Evolutionary conservation across 495 filamentous ascomycete genomes (phyloP).

Genomic region (Cercophora samala): DNA sequence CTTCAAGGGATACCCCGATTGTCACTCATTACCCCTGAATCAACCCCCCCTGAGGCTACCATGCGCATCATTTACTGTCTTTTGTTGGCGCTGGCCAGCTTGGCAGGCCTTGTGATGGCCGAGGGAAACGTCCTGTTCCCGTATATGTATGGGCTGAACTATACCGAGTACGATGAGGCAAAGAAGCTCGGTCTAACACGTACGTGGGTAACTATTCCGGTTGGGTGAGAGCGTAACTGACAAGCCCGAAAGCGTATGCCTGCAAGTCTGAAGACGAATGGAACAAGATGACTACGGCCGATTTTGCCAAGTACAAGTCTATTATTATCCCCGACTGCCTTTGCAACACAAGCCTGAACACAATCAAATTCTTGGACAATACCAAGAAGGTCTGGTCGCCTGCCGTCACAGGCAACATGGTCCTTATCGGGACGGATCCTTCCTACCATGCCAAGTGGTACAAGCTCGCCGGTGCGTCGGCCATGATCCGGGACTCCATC

Average conservation of each 20-base stretch:
- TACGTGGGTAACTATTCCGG: conserved; percentile 8
- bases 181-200: conserved; percentile 23
- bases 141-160: conserved; percentile 21
- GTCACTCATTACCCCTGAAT: conserved; percentile 12
- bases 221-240: conserved; percentile 9
- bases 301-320: conserved; percentile 35
- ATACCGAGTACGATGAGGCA: conserved; percentile 22
- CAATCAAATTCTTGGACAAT: conserved; percentile 32
- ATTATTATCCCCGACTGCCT: conserved; percentile 31
- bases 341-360: conserved; percentile 28
- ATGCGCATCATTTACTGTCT: conserved; percentile 22
- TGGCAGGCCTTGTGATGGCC: conserved; percentile 14
- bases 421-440: conserved; percentile 33
- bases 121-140: conserved; percentile 22
- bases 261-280: conserved; percentile 31
- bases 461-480: conserved; percentile 26
- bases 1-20: conserved; percentile 10
- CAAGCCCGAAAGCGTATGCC: conserved; percentile 26
- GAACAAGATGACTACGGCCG: conserved; percentile 31
- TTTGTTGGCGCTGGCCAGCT: conserved; percentile 25
- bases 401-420: conserved; percentile 34
- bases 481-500: conserved; percentile 32
- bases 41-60: not conserved
- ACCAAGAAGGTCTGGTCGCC: conserved; percentile 32
- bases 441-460: conserved; percentile 31